Evolutionary conservation across 257 asterid species (phyloP), one percentile per base, ranked within the genome.

Genomic region (Petrea volubilis): DNA sequence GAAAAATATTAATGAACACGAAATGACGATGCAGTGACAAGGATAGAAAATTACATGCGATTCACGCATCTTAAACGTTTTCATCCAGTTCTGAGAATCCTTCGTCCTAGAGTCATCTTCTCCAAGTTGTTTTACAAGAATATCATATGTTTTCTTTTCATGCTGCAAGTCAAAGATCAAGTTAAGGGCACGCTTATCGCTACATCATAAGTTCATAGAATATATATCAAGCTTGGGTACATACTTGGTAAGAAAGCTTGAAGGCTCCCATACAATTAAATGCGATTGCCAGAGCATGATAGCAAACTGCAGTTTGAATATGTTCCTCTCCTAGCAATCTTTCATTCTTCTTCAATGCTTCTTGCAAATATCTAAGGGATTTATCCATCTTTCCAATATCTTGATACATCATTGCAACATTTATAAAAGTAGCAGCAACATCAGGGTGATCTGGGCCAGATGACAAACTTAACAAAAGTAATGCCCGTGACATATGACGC

Each of bases 361-460:
- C 97, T 84, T 94, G 97, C 61, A 94, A 77, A 74, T 91, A 94
- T 69, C 97, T 88, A 76, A 94, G 97, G 73, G 99, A 97, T 9
- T 88, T 86, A 70, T 88, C 84, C 95, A 94, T 86, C 79, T 88
- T 90, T 58, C 96, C 97, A 9, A 80, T 80, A 76, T 90, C 99
- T 85, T 95, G 97, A 80, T 95, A 92, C 99, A 95, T 95, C 98
- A 95, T 95, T 11, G 98, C 99, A 18, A 91, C 97, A 74, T 95
- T 95, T 62, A 95, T 91, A 75, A 86, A 92, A 40, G 99, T 95
- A 11, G 98, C 95, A 61, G 99, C 98, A 65, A 92, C 95, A 74
- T 95, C 97, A 15, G 99, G 99, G 79, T 95, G 99, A 77, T 92
- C 96, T 40, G 97, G 96, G 18, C 99, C 98, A 44, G 95, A 94